phyloP scores from a whole-genome alignment of 1,139 yeast genomes.

The Waltiozyma sp. region DNA sequence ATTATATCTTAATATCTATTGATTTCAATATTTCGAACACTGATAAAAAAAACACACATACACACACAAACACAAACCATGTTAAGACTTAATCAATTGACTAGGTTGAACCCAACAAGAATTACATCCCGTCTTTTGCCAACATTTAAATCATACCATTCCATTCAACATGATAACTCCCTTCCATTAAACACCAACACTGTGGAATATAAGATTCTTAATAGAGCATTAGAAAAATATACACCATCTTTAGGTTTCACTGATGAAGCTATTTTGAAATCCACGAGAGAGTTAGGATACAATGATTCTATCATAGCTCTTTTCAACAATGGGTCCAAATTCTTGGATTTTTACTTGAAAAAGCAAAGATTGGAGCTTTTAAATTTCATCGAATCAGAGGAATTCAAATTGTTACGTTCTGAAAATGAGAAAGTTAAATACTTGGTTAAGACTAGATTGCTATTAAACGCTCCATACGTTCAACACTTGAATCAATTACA shows the following conservation, averaged over 20 bases:
- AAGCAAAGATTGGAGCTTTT: conserved; percentile 39
- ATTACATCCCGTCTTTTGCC: not conserved
- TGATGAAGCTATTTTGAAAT: conserved; percentile 45
- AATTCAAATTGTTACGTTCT: conserved; percentile 18
- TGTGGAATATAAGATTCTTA: conserved; percentile 30
- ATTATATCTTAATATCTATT: too few relatives aligned
- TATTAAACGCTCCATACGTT: conserved; percentile 47
- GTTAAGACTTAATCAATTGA: not conserved
- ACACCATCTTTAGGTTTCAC: conserved; percentile 69
- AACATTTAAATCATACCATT: conserved; percentile 16
- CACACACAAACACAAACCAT: not conserved
- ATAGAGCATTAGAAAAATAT: conserved; percentile 33
- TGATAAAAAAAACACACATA: too few relatives aligned
- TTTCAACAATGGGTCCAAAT: conserved; percentile 47
- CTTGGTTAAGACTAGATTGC: conserved; percentile 50
- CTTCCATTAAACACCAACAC: conserved; percentile 20
- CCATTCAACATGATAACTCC: conserved; percentile 19
- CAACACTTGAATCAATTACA: conserved; percentile 27
- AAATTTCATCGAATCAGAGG: conserved; percentile 19
- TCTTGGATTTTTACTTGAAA: conserved; percentile 55
- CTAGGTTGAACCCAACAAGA: not conserved
- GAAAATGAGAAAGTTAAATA: conserved; percentile 29
- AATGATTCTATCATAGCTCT: conserved; percentile 59
- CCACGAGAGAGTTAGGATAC: conserved; percentile 50
- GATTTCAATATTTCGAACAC: too few relatives aligned